Evolutionary conservation across 2,329 filamentous ascomycete species (phyloP).

Genomic region (Neurospora sp.): DNA sequence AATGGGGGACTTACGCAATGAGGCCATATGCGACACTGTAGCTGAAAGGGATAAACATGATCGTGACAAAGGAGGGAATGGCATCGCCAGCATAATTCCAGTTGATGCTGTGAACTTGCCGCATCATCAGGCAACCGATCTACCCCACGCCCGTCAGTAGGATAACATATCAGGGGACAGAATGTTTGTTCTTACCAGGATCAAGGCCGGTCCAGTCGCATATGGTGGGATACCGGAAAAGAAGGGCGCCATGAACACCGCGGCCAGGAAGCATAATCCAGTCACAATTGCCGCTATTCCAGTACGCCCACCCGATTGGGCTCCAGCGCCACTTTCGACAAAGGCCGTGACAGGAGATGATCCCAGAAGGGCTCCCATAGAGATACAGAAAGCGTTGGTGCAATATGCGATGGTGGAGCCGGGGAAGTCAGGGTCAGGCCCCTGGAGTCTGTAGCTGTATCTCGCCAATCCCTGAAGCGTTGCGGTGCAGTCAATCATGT

Average conservation of each 20-base stretch:
- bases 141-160: constrained; percentile 16
- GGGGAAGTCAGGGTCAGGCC: constrained; percentile 65
- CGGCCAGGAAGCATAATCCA: constrained; percentile 59
- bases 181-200: constrained; percentile 41
- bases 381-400: constrained; percentile 61
- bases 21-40: constrained; percentile 72
- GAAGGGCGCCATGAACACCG: constrained; percentile 66
- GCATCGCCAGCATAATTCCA: constrained; percentile 69
- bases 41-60: constrained; percentile 67
- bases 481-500: constrained; percentile 69
- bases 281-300: constrained; percentile 61
- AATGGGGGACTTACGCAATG: constrained; percentile 49
- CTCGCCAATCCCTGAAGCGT: constrained; percentile 76
- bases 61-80: constrained; percentile 64
- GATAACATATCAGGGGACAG: background rate
- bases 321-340: constrained; percentile 66
- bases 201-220: constrained; percentile 65
- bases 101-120: constrained; percentile 64
- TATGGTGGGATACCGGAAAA: constrained; percentile 69
- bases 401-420: constrained; percentile 73
- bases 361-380: constrained; percentile 59
- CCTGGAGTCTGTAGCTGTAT: constrained; percentile 49
- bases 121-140: constrained; percentile 71
- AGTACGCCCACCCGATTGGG: constrained; percentile 64
- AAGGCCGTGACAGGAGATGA: constrained; percentile 64